Evolutionary conservation across 2,329 filamentous ascomycete genomes (phyloP), one percentile per base, ranked within the genome.

Genomic region (Rutstroemia sp.): DNA sequence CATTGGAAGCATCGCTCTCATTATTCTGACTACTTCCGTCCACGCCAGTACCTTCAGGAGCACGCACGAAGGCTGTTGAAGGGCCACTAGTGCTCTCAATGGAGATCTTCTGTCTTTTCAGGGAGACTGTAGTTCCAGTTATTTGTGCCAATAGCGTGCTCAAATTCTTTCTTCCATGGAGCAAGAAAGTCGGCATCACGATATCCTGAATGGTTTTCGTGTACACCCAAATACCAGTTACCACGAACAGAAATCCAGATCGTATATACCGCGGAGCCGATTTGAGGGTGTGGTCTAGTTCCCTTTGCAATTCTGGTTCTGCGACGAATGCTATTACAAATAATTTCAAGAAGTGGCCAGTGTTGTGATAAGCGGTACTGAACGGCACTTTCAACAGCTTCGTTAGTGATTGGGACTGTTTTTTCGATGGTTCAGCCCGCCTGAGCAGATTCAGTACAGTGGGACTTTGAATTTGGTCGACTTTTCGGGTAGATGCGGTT

Each of bases 1-100:
- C 7, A 49, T 49, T 37, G 21, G 49, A n/a, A 27, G 45, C n/a
- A 10, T 49, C 52, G 8, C n/a, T 7, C 14, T 23, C 23, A 18
- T 3, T 14, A 27, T 14, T 48, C 6, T 37, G 19, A 6, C n/a
- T n/a, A 27, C 34, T 19, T 30, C 16, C 44, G 10, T 21, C 19
- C 14, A 27, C 16, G 16, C 44, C 49, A 37, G 44, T 59, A 18
- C 59, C 52, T 27, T 63, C 59, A 4, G 51, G 53, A 6, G 58
- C 41, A 25, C 59, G 61, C 34, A 66, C 69, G 62, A 80, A 80
- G 10, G 74, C 75, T 14, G 78, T 79, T 48, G 74, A 77, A 0
- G 72, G 72, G 0, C 77, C 76, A 8, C 77, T 74, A 10, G 74
- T 69, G 56, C 72, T 74, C 56, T 75, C 72, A 34, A 81, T 74